Evolutionary conservation across 2,329 filamentous ascomycete genomes (phyloP).

Genomic region (Aplosporella prunicola): DNA sequence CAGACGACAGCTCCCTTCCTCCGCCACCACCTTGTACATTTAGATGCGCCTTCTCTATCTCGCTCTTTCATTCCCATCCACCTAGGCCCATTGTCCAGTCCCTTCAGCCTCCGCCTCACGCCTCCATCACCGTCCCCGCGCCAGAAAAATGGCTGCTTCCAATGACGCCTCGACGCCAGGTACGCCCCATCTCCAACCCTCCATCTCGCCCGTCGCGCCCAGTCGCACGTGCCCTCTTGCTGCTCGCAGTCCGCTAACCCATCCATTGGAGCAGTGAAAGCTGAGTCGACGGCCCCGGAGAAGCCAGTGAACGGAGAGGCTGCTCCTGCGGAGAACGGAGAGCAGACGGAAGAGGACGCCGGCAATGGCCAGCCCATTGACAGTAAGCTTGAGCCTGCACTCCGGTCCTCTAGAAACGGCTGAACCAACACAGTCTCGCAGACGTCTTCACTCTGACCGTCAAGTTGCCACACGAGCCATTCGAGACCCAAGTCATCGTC

Average conservation of each 20-base stretch:
- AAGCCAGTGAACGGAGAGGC: slow-evolving; percentile 15
- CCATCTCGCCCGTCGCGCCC: slow-evolving; percentile 7
- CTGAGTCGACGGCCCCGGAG: slow-evolving; percentile 19
- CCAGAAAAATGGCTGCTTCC: neutral
- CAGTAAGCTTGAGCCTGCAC: slow-evolving; percentile 21
- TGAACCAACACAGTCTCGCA: slow-evolving; percentile 13
- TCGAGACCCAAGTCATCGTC: slow-evolving; percentile 79
- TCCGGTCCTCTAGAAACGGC: neutral
- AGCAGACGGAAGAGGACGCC: slow-evolving; percentile 19
- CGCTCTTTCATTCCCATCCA: neutral
- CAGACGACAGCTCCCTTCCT: too few relatives aligned
- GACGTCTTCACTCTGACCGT: slow-evolving; percentile 64
- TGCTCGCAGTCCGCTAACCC: slow-evolving; percentile 1
- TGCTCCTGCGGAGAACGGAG: slow-evolving; percentile 5
- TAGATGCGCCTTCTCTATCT: slow-evolving; percentile 13
- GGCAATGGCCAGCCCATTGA: slow-evolving; percentile 22
- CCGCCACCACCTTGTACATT: slow-evolving; percentile 20
- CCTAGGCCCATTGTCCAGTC: slow-evolving; percentile 6
- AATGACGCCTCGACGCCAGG: slow-evolving; percentile 30
- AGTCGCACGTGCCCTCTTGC: neutral
- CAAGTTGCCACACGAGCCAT: slow-evolving; percentile 68
- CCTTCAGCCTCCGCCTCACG: neutral
- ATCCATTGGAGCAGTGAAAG: slow-evolving; percentile 16
- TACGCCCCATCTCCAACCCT: slow-evolving; percentile 18
- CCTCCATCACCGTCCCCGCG: too few relatives aligned